Conservation (phyloP, 31 red algal genomes). For the Porphyra umbilicalis region DNA sequence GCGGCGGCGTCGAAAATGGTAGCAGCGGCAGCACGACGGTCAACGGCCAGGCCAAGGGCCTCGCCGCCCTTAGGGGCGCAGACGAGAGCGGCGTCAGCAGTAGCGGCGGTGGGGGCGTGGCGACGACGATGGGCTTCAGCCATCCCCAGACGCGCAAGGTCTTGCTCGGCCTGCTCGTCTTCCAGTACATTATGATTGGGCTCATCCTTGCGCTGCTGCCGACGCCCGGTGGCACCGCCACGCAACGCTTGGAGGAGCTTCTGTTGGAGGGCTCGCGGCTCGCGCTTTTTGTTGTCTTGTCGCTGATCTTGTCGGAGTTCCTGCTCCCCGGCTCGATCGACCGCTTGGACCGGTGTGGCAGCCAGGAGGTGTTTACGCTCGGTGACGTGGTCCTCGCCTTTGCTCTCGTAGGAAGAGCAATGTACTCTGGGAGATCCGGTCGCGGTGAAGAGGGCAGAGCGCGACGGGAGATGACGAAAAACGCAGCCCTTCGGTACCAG, state of each 20-base stretch:
- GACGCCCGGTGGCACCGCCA: constrained; percentile 35
- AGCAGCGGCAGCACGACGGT: no score
- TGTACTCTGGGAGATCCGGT: no score
- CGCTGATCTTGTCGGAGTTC: constrained; percentile 64
- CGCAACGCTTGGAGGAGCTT: constrained; percentile 46
- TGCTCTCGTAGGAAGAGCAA: no score
- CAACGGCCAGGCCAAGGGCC: no score
- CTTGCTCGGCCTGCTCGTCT: constrained; percentile 63
- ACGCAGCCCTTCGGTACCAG: no score
- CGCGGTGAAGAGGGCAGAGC: no score
- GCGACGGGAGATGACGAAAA: no score
- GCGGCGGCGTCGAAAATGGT: no score
- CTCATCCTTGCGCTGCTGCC: constrained; percentile 66
- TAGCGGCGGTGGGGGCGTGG: no score
- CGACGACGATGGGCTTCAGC: constrained; percentile 25
- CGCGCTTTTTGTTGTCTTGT: constrained; percentile 61
- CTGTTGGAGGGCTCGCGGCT: constrained; percentile 41
- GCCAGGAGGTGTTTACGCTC: constrained; percentile 71
- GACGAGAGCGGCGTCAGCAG: no score
- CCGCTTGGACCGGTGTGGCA: constrained; percentile 38
- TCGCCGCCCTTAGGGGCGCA: no score
- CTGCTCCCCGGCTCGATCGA: constrained; percentile 39
- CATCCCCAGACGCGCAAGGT: constrained; percentile 45
- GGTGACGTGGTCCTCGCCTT: constrained; percentile 47
- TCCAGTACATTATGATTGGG: constrained; percentile 75